phyloP scores from a whole-genome alignment of 2,329 filamentous ascomycete species.

The Amylocarpus encephaloides region DNA sequence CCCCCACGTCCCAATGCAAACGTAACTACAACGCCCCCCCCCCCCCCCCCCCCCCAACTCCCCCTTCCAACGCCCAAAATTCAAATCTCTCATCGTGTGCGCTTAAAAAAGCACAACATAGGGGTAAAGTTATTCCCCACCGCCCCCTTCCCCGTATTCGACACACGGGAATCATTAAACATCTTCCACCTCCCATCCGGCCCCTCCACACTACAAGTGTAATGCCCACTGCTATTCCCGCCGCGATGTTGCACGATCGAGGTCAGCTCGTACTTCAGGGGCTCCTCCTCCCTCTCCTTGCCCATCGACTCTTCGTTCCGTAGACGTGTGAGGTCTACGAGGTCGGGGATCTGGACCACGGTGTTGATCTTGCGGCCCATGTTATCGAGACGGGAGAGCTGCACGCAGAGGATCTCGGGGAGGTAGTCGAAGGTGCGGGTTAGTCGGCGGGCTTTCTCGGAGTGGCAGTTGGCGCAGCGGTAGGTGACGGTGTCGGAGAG shows the following conservation, averaged over 20 bases:
- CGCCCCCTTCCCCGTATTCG: background rate
- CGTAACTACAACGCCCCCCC: no score
- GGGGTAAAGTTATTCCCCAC: slow-evolving; percentile 14
- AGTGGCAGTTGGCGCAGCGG: slow-evolving; percentile 24
- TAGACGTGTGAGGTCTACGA: slow-evolving; percentile 23
- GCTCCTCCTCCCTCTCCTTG: slow-evolving; percentile 2
- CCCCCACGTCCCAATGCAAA: no score
- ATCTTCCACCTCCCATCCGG: slow-evolving; percentile 19
- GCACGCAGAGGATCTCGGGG: slow-evolving; percentile 25
- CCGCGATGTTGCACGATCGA: slow-evolving; percentile 30
- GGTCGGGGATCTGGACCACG: slow-evolving; percentile 14
- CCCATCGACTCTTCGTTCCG: background rate
- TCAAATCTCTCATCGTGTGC: background rate
- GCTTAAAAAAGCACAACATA: slow-evolving; percentile 9
- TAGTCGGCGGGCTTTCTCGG: slow-evolving; percentile 9
- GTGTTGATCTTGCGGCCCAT: slow-evolving; percentile 19
- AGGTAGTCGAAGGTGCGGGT: slow-evolving; percentile 19
- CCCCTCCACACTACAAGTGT: slow-evolving; percentile 19
- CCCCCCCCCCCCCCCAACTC: background rate
- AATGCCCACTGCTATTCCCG: slow-evolving; percentile 19
- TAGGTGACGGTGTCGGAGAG: slow-evolving; percentile 23
- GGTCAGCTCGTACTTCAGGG: slow-evolving; percentile 27
- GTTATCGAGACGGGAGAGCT: slow-evolving; percentile 26
- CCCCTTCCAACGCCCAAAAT: background rate
- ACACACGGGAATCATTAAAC: slow-evolving; percentile 23